A percentile compares a stretch with the other conserved stretches of the same genome.
phyloP scores from a whole-genome alignment of 257 asterid genomes.

The Cordia subcordata region DNA sequence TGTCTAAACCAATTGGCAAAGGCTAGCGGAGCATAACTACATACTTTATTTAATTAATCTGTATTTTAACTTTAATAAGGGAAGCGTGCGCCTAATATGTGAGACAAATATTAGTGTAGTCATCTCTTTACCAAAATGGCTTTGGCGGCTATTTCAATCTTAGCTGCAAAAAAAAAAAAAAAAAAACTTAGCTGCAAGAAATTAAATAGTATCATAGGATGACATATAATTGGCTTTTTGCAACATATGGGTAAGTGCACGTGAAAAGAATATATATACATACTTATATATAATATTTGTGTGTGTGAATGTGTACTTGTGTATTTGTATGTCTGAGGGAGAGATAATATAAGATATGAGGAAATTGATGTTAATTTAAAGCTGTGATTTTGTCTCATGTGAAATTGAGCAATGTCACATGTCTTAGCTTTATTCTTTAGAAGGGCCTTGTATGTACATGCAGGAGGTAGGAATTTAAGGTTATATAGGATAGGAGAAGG shows the following conservation, averaged over 20 bases:
- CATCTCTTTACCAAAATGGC: neutral
- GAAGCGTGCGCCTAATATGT: conserved; percentile 11
- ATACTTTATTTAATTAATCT: conserved; percentile 8
- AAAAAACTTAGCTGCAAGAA: neutral
- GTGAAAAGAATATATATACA: conserved; percentile 1
- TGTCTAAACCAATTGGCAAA: conserved; percentile 9
- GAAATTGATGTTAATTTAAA: neutral
- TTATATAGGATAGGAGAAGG: neutral
- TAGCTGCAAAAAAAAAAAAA: neutral
- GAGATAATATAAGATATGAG: neutral
- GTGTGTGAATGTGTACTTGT: no score
- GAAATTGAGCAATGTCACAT: neutral
- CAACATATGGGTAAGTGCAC: conserved; percentile 2
- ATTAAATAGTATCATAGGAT: neutral
- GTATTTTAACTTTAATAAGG: neutral
- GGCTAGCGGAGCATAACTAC: conserved; percentile 12
- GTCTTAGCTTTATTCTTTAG: neutral
- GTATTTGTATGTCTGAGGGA: no score
- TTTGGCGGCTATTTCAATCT: conserved; percentile 16
- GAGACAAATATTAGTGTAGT: conserved; percentile 7
- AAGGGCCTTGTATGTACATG: neutral
- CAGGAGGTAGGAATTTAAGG: neutral
- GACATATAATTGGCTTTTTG: neutral
- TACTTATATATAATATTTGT: no score
- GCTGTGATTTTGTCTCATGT: conserved; percentile 1